phyloP scores from a whole-genome alignment of 2,329 filamentous ascomycete species.

The Aspergillaceae sp. region DNA sequence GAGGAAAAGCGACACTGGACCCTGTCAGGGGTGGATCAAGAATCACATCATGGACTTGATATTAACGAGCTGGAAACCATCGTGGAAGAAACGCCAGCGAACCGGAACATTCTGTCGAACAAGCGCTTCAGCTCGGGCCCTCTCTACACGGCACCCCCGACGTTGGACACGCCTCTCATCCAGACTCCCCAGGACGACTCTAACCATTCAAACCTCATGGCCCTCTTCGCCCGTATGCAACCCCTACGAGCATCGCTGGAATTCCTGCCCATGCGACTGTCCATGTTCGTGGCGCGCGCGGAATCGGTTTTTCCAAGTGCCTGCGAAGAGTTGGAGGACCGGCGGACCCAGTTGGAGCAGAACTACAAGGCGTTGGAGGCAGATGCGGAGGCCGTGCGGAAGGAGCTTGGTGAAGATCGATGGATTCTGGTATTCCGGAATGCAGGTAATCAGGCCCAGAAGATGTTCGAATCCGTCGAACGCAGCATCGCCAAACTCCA shows the following conservation, averaged over 20 bases:
- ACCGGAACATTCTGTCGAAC: conserved; percentile 46
- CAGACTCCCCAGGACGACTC: conserved; percentile 66
- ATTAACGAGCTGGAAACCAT: conserved; percentile 89
- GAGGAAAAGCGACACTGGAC: conserved; percentile 84
- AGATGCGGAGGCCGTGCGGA: conserved; percentile 79
- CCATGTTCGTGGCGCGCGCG: conserved; percentile 73
- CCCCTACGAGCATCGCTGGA: conserved; percentile 85
- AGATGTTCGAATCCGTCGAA: conserved; percentile 94
- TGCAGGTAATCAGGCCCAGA: conserved; percentile 81
- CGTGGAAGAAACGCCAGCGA: conserved; percentile 69
- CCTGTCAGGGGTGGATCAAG: conserved; percentile 53
- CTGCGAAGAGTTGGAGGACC: conserved; percentile 75
- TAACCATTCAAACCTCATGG: conserved; percentile 74
- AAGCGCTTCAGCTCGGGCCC: conserved; percentile 61
- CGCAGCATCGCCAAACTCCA: conserved; percentile 74
- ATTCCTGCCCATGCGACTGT: conserved; percentile 89
- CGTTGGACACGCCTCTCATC: conserved; percentile 33
- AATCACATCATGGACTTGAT: conserved; percentile 51
- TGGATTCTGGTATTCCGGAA: conserved; percentile 96
- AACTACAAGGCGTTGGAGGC: conserved; percentile 80
- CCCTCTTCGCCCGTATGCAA: conserved; percentile 90
- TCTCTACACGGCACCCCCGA: conserved; percentile 46
- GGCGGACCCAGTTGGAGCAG: conserved; percentile 65
- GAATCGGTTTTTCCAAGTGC: conserved; percentile 76
- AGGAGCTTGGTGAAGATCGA: conserved; percentile 87